phyloP scores from a whole-genome alignment of 345 rosid genomes.

The Anacardium occidentale region DNA sequence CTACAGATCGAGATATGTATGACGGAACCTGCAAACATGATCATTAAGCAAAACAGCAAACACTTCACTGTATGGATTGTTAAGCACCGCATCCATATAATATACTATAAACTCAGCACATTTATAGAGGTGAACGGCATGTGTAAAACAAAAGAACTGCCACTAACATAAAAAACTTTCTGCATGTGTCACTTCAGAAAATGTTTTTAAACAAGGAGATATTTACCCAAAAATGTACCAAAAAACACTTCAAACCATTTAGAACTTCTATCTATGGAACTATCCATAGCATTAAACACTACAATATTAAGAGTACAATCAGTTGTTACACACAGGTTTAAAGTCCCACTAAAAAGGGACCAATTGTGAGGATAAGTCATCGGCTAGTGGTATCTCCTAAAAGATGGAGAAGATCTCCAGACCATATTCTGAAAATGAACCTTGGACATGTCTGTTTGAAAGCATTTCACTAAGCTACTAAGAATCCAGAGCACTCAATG shows the following conservation, averaged over 20 bases:
- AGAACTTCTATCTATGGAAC: not conserved
- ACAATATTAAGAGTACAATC: constrained; percentile 3
- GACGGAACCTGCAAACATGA: constrained; percentile 76
- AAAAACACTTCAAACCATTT: not conserved
- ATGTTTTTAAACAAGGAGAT: not conserved
- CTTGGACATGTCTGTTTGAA: not conserved
- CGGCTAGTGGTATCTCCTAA: not conserved
- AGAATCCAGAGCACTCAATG: not conserved
- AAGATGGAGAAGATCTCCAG: not conserved
- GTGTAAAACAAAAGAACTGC: not conserved
- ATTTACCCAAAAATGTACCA: too few relatives aligned
- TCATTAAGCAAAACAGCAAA: constrained; percentile 14
- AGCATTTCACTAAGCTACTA: not conserved
- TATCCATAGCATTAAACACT: not conserved
- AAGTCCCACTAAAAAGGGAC: not conserved
- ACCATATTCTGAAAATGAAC: not conserved
- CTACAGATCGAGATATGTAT: constrained; percentile 91
- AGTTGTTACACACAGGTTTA: not conserved
- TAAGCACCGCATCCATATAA: not conserved
- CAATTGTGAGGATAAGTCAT: not conserved
- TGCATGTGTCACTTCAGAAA: not conserved
- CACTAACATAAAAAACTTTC: not conserved
- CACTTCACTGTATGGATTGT: not conserved
- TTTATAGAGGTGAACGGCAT: not conserved
- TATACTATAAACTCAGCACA: not conserved